phyloP scores from a whole-genome alignment of 257 asterid species.

The Solanum pennellii region DNA sequence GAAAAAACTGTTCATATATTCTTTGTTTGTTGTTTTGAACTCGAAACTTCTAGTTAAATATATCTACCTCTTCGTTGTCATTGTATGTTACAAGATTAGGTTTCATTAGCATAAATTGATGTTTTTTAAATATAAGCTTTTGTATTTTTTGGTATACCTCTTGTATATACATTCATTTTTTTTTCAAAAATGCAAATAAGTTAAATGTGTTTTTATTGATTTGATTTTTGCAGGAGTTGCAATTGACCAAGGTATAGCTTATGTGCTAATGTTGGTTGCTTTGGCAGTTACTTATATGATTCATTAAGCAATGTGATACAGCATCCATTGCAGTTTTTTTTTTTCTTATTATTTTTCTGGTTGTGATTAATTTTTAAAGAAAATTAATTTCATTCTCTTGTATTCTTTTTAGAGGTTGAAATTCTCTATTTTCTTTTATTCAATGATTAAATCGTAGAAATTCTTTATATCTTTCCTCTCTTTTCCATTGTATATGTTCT shows the following conservation, averaged over 20 bases:
- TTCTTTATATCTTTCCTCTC: neutral
- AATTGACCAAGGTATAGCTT: conserved; percentile 71
- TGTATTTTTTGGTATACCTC: no score
- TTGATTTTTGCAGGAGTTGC: conserved; percentile 42
- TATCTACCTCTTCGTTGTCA: neutral
- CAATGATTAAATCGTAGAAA: neutral
- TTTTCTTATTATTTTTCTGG: neutral
- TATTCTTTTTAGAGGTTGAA: neutral
- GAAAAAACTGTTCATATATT: neutral
- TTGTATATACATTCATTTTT: neutral
- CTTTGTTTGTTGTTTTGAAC: neutral
- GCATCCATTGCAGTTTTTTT: neutral
- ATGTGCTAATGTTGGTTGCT: conserved; percentile 60
- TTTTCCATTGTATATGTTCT: neutral
- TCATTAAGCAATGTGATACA: conserved; percentile 19
- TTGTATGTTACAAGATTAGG: neutral
- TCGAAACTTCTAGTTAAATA: neutral
- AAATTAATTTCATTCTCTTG: neutral
- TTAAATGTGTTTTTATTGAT: neutral
- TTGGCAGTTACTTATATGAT: conserved; percentile 57
- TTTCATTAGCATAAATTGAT: neutral
- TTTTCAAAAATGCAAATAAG: neutral
- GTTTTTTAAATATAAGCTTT: neutral
- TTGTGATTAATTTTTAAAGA: neutral
- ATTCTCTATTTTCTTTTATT: neutral